Conservation (phyloP, 306 rosid species). For the Dalbergia cultrata region DNA sequence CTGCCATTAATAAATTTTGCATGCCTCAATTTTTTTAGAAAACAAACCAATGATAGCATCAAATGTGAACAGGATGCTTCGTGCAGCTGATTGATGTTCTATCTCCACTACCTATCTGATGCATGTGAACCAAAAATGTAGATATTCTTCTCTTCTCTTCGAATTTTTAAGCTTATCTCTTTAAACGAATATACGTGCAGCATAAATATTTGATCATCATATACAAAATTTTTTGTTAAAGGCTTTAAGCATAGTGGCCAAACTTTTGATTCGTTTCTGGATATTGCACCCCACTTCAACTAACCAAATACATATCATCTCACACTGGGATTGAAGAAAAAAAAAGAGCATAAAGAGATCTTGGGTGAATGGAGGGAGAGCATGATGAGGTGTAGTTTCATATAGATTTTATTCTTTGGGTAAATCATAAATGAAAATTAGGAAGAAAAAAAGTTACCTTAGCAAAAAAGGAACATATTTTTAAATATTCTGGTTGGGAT, state of each 20-base stretch:
- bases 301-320: background rate
- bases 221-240: background rate
- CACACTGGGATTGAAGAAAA: background rate
- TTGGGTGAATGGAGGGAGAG: background rate
- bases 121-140: constrained; percentile 13
- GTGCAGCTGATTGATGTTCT: constrained; percentile 8
- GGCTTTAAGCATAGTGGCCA: background rate
- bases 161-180: constrained; percentile 22
- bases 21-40: background rate
- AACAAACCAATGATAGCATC: background rate
- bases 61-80: background rate
- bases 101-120: constrained; percentile 1
- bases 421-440: background rate
- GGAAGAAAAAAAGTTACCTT: no score
- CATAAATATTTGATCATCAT: background rate
- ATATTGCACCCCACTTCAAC: background rate
- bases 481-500: no score
- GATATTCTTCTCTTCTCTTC: background rate
- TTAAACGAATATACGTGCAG: constrained; percentile 30
- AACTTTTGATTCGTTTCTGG: background rate
- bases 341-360: background rate
- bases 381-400: background rate
- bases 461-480: no score
- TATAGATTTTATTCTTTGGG: background rate
- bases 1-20: background rate